Conservation (phyloP, 805 yeast species). For the Yarrowia sp. region DNA sequence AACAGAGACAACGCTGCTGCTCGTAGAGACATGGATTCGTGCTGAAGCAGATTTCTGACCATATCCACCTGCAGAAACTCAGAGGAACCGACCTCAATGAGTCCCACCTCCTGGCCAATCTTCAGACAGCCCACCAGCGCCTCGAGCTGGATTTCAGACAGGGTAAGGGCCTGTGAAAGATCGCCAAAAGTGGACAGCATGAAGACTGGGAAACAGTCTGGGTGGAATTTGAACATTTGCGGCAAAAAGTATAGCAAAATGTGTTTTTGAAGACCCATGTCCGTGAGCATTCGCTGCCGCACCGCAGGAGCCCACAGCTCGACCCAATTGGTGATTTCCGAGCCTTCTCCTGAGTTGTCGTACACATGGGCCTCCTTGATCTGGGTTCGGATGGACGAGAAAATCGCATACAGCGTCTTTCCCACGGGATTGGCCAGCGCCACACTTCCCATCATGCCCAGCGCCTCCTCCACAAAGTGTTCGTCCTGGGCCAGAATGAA, state of each 20-base stretch:
- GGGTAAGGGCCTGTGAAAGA: background rate
- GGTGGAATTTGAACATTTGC: conserved; percentile 62
- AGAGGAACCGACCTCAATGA: conserved; percentile 57
- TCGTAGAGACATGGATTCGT: conserved; percentile 55
- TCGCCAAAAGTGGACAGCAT: conserved; percentile 42
- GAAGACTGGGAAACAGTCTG: conserved; percentile 54
- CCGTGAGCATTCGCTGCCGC: conserved; percentile 48
- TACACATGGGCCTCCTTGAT: conserved; percentile 19
- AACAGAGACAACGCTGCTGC: conserved; percentile 66
- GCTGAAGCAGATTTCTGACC: conserved; percentile 57
- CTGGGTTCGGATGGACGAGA: conserved; percentile 28
- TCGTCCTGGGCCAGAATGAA: conserved; percentile 56
- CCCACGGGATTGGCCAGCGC: conserved; percentile 66
- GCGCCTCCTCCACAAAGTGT: conserved; percentile 56
- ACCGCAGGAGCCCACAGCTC: conserved; percentile 58
- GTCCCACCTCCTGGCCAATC: conserved; percentile 67
- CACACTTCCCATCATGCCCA: conserved; percentile 60
- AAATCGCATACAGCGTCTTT: conserved; percentile 44
- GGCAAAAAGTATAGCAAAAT: conserved; percentile 69
- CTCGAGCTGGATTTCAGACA: conserved; percentile 48
- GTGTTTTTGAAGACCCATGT: conserved; percentile 53
- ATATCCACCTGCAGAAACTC: conserved; percentile 44
- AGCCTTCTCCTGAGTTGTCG: conserved; percentile 17
- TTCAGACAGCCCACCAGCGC: conserved; percentile 62
- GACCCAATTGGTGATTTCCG: conserved; percentile 54